Evolutionary conservation across 108 stramenopile species (phyloP).

Genomic region (Nitzschia palea): DNA sequence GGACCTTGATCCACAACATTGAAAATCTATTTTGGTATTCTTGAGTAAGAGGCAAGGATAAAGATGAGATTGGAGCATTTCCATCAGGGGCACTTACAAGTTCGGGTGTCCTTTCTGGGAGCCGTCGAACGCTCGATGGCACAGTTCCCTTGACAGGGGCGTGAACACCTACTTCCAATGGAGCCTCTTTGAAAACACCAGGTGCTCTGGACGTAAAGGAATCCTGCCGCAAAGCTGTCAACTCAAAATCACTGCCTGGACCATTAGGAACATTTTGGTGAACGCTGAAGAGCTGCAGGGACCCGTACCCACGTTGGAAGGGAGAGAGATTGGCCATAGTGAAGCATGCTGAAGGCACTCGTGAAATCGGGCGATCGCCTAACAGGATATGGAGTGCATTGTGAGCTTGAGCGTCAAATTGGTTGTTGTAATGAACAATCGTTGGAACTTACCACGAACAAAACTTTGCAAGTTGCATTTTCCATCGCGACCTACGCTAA

Average conservation of each 20-base stretch:
- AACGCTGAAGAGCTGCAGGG: slow-evolving; percentile 71
- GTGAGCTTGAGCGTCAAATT: too few relatives aligned
- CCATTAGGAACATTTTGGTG: slow-evolving; percentile 65
- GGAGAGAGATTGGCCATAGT: slow-evolving; percentile 85
- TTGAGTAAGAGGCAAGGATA: neutral
- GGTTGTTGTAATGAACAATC: neutral
- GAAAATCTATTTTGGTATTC: too few relatives aligned
- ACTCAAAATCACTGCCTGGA: slow-evolving; percentile 29
- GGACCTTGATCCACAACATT: slow-evolving; percentile 74
- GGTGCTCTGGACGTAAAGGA: slow-evolving; percentile 44
- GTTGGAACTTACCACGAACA: slow-evolving; percentile 36
- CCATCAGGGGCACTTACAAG: neutral
- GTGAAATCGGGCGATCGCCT: slow-evolving; percentile 65
- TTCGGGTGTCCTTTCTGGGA: slow-evolving; percentile 22
- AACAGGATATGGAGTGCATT: neutral
- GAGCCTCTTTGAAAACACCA: slow-evolving; percentile 45
- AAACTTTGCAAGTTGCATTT: slow-evolving; percentile 78
- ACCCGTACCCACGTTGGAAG: slow-evolving; percentile 77
- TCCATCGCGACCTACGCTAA: slow-evolving; percentile 81
- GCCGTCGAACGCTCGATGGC: slow-evolving; percentile 5
- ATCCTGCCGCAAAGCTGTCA: slow-evolving; percentile 50
- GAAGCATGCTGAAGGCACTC: slow-evolving; percentile 76
- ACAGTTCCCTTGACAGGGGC: neutral
- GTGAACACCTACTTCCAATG: neutral
- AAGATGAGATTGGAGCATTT: slow-evolving; percentile 1